Base-by-base conservation (phyloP, 371 early-diverging fungal genomes). In the Mortierella sp. region DNA sequence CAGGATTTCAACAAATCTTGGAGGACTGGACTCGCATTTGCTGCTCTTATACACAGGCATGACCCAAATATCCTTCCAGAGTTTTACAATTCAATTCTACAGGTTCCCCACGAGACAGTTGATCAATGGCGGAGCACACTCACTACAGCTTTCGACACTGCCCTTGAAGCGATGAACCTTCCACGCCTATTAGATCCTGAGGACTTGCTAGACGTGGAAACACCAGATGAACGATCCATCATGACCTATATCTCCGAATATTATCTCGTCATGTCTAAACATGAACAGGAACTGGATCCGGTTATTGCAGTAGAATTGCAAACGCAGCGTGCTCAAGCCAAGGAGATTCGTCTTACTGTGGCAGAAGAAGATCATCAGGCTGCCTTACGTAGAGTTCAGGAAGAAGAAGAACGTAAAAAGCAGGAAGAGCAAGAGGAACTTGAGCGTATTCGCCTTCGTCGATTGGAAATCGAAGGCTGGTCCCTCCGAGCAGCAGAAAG, bases 21-120 rank as follows among this genome's bases (percentile, higher is more conserved):
- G 93, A 86, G 85, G 58, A 88, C 88, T 55, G 94, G 94, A 7
- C 37, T 87, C 4, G 87, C 85, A 43, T 90, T 94, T 79, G 85
- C 89, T 51, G 87, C 89, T 15, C 83, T 93, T 15, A 80, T 93
- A 51, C 91, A 94, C 75, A 85, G 88, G n/a, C 90, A 91, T 65
- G 83, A 88, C 53, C 91, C 91, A 8, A 70, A 72, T 0, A 66
- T 89, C 31, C 71, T 93, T 23, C 86, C 89, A 7, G 88, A 93
- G 40, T 81, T 90, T 29, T 81, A 89, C 55, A 76, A 82, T 19
- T 61, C 69, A 22, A 71, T 80, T 54, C 55, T 80, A 3, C 64
- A 62, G n/a, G 22, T 42, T 0, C 62, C 81, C 0, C 72, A 80
- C 35, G 83, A 83, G 64, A 71, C 74, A 7, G 55, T 76, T 22